phyloP scores from a whole-genome alignment of 495 filamentous ascomycete genomes.

The Podospora pseudopauciseta region DNA sequence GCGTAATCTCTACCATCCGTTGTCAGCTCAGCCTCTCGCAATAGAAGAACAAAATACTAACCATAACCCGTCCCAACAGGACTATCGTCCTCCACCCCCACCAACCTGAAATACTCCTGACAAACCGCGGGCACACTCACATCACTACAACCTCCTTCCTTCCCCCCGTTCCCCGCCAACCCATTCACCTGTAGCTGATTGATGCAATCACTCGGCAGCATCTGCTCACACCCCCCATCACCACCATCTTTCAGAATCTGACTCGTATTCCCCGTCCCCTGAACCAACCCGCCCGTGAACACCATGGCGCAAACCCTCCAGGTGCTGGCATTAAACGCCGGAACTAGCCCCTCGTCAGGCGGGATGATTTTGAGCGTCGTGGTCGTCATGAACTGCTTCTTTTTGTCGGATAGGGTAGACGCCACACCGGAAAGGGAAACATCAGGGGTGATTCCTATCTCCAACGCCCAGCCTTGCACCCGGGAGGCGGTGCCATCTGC shows the following conservation, averaged over 20 bases:
- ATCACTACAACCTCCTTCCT: conserved; percentile 13
- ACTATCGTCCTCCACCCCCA: not conserved
- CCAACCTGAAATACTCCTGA: conserved; percentile 5
- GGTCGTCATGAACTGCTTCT: conserved; percentile 11
- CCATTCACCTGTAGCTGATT: conserved; percentile 18
- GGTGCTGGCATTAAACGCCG: not conserved
- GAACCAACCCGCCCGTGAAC: conserved; percentile 15
- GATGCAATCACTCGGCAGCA: conserved; percentile 18
- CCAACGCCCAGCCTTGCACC: conserved; percentile 16
- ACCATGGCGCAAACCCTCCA: conserved; percentile 25
- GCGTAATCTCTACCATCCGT: not conserved
- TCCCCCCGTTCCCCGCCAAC: conserved; percentile 4
- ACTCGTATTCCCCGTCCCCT: not conserved
- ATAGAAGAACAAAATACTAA: conserved; percentile 7
- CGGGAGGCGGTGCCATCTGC: conserved; percentile 7
- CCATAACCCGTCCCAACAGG: conserved; percentile 15
- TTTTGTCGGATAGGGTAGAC: not conserved
- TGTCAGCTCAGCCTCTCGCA: not conserved
- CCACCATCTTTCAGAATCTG: not conserved
- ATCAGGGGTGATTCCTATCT: conserved; percentile 13
- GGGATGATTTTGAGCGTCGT: conserved; percentile 16
- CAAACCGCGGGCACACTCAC: conserved; percentile 18
- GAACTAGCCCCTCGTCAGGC: conserved; percentile 1
- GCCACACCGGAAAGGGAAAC: conserved; percentile 14
- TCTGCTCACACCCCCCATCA: conserved; percentile 10